Conservation (phyloP, 75 land plant genomes). For the Selaginella tamariscina region DNA sequence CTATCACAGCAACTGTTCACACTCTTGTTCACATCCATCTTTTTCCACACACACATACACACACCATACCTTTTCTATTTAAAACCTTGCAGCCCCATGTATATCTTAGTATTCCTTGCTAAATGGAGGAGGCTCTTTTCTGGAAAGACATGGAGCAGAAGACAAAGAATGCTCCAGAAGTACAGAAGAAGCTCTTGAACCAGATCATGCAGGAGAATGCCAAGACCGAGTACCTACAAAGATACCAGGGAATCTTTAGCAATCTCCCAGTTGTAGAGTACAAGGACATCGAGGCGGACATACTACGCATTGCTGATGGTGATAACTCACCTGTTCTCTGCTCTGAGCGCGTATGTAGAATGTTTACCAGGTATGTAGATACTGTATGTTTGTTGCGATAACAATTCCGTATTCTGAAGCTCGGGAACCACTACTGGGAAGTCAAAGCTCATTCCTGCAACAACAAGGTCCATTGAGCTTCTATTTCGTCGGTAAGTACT, state of each 20-base stretch:
- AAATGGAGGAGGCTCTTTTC: not conserved
- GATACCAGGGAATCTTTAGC: not conserved
- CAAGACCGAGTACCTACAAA: not conserved
- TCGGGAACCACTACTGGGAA: not conserved
- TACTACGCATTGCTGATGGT: not conserved
- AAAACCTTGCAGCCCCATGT: too few relatives aligned
- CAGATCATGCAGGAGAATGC: not conserved
- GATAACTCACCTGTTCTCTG: not conserved
- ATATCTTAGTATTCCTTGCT: too few relatives aligned
- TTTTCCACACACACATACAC: too few relatives aligned
- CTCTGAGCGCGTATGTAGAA: not conserved
- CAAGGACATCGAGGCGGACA: not conserved
- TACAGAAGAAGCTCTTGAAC: not conserved
- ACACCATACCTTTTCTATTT: too few relatives aligned
- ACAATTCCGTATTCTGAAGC: not conserved
- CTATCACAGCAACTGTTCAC: too few relatives aligned
- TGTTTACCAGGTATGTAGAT: not conserved
- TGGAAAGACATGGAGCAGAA: not conserved
- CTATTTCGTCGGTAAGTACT: constrained; percentile 1
- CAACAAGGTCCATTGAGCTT: not conserved
- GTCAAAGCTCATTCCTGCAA: not conserved
- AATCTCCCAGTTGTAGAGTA: not conserved
- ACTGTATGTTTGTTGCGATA: not conserved
- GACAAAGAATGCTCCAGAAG: not conserved
- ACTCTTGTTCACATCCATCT: too few relatives aligned